Percentiles rank a stretch among this genome's conserved stretches.
Evolutionary conservation across 495 filamentous ascomycete genomes (phyloP).

Genomic region (Penicillium manginii): DNA sequence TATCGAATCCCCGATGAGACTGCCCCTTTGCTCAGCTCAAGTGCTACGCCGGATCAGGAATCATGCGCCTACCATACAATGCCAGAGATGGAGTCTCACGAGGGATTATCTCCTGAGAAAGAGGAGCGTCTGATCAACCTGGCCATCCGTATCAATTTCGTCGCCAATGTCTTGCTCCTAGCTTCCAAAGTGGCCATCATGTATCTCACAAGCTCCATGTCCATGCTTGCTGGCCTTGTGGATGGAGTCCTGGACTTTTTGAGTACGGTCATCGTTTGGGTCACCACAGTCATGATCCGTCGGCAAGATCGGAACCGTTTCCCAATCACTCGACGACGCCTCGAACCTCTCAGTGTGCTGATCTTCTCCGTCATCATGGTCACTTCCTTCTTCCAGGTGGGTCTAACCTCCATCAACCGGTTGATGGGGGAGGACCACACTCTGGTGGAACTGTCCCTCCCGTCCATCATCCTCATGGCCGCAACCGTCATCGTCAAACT

Average conservation of each 20-base stretch:
- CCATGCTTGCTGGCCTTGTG: conserved; percentile 85
- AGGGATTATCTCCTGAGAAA: conserved; percentile 62
- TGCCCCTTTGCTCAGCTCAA: conserved; percentile 53
- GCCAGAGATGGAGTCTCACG: conserved; percentile 43
- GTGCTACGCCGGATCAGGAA: conserved; percentile 35
- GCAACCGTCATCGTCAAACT: conserved; percentile 81
- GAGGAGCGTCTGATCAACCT: conserved; percentile 68
- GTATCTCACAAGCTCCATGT: conserved; percentile 78
- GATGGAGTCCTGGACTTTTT: conserved; percentile 89
- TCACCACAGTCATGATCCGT: conserved; percentile 73
- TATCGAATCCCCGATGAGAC: conserved; percentile 77
- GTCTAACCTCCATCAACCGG: conserved; percentile 68
- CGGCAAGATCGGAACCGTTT: conserved; percentile 79
- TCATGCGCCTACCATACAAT: conserved; percentile 25
- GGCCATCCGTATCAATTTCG: conserved; percentile 84
- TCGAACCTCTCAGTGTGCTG: conserved; percentile 80
- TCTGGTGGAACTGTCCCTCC: conserved; percentile 70
- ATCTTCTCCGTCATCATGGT: conserved; percentile 86
- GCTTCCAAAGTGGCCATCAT: conserved; percentile 81
- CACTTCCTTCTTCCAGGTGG: conserved; percentile 86
- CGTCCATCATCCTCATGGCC: conserved; percentile 81
- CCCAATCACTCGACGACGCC: conserved; percentile 74
- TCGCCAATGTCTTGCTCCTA: conserved; percentile 80
- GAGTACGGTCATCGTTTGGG: conserved; percentile 84
- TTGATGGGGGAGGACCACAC: conserved; percentile 66